phyloP scores from a whole-genome alignment of 805 yeast species.

The Candida rishiriensis region DNA sequence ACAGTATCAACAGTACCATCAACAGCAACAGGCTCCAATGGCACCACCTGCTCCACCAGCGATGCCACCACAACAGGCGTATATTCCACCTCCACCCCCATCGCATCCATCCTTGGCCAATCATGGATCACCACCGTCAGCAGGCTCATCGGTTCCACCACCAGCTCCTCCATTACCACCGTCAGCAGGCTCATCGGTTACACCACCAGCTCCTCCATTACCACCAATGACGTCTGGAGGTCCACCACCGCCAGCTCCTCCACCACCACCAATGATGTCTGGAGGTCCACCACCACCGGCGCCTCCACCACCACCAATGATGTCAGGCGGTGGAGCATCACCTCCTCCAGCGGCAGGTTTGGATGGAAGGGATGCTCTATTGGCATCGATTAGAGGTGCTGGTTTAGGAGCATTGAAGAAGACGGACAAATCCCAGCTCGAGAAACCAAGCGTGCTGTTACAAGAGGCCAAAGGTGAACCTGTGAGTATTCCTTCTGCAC shows the following conservation, averaged over 20 bases:
- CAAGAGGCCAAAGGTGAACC: conserved; percentile 71
- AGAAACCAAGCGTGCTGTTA: conserved; percentile 67
- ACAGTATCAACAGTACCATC: conserved; percentile 4
- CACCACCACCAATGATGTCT: conserved; percentile 25
- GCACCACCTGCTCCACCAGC: conserved; percentile 20
- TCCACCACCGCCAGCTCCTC: conserved; percentile 7
- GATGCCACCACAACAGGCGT: conserved; percentile 36
- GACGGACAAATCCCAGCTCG: conserved; percentile 80
- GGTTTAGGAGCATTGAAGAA: conserved; percentile 67
- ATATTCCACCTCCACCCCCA: conserved; percentile 13
- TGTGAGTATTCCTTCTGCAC: conserved; percentile 28
- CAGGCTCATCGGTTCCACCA: conserved; percentile 13
- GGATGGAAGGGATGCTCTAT: conserved; percentile 69
- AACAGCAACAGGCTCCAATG: conserved; percentile 9
- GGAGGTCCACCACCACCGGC: conserved; percentile 31
- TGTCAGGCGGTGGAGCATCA: conserved; percentile 33
- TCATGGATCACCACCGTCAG: conserved; percentile 19
- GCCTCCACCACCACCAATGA: conserved; percentile 28
- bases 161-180: conserved; percentile 30
- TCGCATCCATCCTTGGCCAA: conserved; percentile 20
- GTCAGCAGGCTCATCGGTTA: conserved; percentile 21
- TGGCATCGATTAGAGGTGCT: conserved; percentile 82
- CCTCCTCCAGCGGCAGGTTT: conserved; percentile 39
- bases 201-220: conserved; percentile 26
- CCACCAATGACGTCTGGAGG: conserved; percentile 12